phyloP scores from a whole-genome alignment of 345 rosid genomes.

The Citrus cavaleriei region DNA sequence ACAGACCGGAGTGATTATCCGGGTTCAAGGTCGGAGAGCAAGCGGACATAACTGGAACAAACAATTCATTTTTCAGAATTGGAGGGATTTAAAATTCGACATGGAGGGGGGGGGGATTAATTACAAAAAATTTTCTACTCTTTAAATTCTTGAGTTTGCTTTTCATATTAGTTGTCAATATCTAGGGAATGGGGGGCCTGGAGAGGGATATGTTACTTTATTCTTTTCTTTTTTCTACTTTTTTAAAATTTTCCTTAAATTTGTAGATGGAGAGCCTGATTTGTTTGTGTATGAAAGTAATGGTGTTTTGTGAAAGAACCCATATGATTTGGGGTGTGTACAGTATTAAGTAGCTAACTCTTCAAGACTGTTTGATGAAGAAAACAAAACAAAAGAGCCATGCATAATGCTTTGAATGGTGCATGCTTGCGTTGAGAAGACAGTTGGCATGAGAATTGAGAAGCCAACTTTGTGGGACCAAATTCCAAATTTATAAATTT shows the following conservation, averaged over 20 bases:
- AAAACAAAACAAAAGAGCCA: background rate
- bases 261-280: slow-evolving; percentile 31
- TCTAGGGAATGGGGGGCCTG: slow-evolving; percentile 20
- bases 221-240: background rate
- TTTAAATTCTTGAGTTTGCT: slow-evolving; percentile 15
- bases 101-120: background rate
- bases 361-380: slow-evolving; percentile 13
- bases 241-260: background rate
- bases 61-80: background rate
- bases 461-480: background rate
- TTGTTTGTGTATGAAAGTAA: slow-evolving; percentile 28
- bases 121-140: slow-evolving; percentile 4
- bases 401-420: background rate
- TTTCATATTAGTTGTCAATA: slow-evolving; percentile 32
- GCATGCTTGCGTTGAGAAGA: background rate
- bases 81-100: background rate
- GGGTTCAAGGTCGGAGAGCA: slow-evolving; percentile 65
- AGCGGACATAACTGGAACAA: slow-evolving; percentile 17
- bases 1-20: slow-evolving; percentile 59
- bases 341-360: slow-evolving; percentile 12
- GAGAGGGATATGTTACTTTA: slow-evolving; percentile 15
- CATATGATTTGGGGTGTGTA: slow-evolving; percentile 22
- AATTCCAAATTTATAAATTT: background rate
- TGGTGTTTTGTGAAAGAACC: slow-evolving; percentile 18
- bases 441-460: background rate